Percentiles rank a stretch among this genome's conserved stretches.
Conservation (phyloP, 345 rosid species). For the Rhodamnia argentea region DNA sequence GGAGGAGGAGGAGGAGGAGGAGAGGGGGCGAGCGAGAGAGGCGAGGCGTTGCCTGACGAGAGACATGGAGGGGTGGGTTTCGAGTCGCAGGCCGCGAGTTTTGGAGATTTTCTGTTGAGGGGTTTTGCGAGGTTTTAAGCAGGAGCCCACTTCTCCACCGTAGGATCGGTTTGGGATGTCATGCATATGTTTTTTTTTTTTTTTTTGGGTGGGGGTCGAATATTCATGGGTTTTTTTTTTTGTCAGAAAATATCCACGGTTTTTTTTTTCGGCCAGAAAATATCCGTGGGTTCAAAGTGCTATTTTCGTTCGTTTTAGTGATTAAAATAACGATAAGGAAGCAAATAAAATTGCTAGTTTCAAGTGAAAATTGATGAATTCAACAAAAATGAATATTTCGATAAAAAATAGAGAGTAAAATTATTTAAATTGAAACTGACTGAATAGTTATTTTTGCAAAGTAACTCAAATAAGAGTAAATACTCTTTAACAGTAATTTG, state of each 20-base stretch:
- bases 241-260: too few species aligned
- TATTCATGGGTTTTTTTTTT: too few species aligned
- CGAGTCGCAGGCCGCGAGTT: not conserved
- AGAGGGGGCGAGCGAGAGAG: slow-evolving; percentile 2
- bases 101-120: not conserved
- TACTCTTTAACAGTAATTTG: not conserved
- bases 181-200: not conserved
- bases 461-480: not conserved
- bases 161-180: not conserved
- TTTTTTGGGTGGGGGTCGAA: too few species aligned
- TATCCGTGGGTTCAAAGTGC: not conserved
- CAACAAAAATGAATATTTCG: not conserved
- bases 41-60: slow-evolving; percentile 8
- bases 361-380: not conserved
- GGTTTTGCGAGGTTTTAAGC: not conserved
- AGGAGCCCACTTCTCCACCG: not conserved
- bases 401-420: too few species aligned
- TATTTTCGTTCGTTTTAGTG: not conserved
- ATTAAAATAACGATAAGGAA: not conserved
- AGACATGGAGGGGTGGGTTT: not conserved
- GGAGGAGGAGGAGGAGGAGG: slow-evolving; percentile 4
- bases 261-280: too few species aligned
- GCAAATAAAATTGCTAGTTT: not conserved
- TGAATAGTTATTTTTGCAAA: not conserved
- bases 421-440: too few species aligned